Evolutionary conservation across 2,329 filamentous ascomycete genomes (phyloP), one percentile per base, ranked within the genome.

Genomic region (Gremmenia infestans): DNA sequence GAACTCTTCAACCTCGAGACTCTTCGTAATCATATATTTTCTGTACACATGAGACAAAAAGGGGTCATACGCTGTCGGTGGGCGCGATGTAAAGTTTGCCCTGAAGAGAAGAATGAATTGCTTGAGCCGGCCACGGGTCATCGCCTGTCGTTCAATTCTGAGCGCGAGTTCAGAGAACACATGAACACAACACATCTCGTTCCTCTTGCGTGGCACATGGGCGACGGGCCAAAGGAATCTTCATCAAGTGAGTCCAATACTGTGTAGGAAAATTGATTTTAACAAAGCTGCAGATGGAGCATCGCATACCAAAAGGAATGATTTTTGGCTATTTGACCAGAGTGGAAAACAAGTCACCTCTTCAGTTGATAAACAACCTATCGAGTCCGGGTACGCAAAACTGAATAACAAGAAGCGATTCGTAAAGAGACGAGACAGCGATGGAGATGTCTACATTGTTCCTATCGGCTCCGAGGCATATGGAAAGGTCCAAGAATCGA

Each of bases 1-100:
- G 80, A 85, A 68, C 72, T 87, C 47, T 81, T 85, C 50, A 87
- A 87, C 63, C 68, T 85, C 55, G 79, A 80, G 12, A 86, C 82
- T 9, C 67, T 87, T 42, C 74, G 78, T 23, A 72, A 71, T 54
- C 83, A 87, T 60, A 69, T 86, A 14, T 65, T 70, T 17, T 62
- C 75, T 14, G 73, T 84, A 2, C 83, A 87, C 65, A 9, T 32
- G 72, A 54, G 4, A 61, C 61, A 35, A 52, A 48, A 46, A 17
- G 49, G 5, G 19, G 61, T 32, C 12, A 55, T 63, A 17, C 57
- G 61, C 23, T 70, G 69, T 50, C 50, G 59, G 40, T 81, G 77
- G 76, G 68, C 67, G 5, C 70, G 67, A 19, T 82, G 78, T 60
- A 67, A 63, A 11, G 45, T 19, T 19, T 17, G 23, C 23, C 1